Evolutionary conservation across 2,329 filamentous ascomycete genomes (phyloP).

Genomic region (Endoconidiophora polonica): DNA sequence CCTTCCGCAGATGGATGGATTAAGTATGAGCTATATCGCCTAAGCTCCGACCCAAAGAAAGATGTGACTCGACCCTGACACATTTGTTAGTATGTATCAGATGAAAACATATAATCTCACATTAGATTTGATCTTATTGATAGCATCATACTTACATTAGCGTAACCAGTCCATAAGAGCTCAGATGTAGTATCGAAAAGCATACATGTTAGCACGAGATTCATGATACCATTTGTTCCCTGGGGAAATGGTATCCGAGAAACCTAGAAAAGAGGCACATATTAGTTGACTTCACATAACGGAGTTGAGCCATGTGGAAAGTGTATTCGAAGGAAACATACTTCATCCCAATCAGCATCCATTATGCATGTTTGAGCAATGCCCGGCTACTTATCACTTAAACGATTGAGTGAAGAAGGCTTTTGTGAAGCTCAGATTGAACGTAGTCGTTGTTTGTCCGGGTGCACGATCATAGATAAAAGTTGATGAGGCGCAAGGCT

Average conservation of each 20-base stretch:
- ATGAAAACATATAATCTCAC: neutral
- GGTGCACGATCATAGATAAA: neutral
- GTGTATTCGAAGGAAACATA: slow-evolving; percentile 20
- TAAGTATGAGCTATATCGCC: slow-evolving; percentile 79
- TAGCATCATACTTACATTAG: slow-evolving; percentile 1
- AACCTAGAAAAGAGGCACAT: slow-evolving; percentile 34
- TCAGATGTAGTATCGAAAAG: slow-evolving; percentile 83
- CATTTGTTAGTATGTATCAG: neutral
- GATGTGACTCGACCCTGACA: slow-evolving; percentile 69
- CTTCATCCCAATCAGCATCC: slow-evolving; percentile 55
- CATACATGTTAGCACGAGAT: slow-evolving; percentile 53
- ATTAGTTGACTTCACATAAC: neutral
- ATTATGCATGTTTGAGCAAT: slow-evolving; percentile 24
- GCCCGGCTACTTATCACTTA: neutral
- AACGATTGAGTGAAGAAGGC: neutral
- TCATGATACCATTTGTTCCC: slow-evolving; percentile 50
- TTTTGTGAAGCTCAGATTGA: no score
- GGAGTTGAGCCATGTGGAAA: neutral
- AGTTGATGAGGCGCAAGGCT: neutral
- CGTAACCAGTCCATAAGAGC: slow-evolving; percentile 78
- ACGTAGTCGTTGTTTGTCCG: no score
- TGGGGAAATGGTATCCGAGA: slow-evolving; percentile 67
- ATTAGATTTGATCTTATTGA: neutral
- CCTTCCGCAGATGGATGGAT: slow-evolving; percentile 60
- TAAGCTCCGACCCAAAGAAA: slow-evolving; percentile 71